These are phyloP conservation scores for Sindora glabra DNA, from an alignment of 306 rosid species.

Conservation along the genomic window DNA sequence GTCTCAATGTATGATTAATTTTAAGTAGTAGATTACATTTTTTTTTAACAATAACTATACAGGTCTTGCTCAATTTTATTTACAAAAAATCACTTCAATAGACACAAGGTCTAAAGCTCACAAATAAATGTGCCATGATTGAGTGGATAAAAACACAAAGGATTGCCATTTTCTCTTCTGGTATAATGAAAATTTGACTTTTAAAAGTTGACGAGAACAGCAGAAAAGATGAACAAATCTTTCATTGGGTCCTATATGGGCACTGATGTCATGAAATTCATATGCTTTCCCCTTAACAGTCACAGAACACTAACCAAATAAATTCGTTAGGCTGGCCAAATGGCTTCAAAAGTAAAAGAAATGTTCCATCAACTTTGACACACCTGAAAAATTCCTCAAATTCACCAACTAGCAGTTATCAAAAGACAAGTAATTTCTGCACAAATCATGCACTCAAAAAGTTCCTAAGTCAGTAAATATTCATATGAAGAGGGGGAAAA, in stretches of 20 bases:
- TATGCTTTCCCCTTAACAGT: slow-evolving; percentile 15
- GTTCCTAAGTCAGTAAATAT: slow-evolving; percentile 24
- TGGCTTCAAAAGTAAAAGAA: slow-evolving; percentile 30
- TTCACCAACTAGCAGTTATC: slow-evolving; percentile 24
- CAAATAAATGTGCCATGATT: too few species aligned
- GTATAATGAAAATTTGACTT: slow-evolving; percentile 25
- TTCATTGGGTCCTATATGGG: slow-evolving; percentile 27
- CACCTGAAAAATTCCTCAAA: slow-evolving; percentile 30
- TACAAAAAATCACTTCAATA: too few species aligned
- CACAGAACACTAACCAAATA: slow-evolving; percentile 24
- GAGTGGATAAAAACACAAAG: too few species aligned
- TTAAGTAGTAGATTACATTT: too few species aligned
- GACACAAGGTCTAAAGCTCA: too few species aligned
- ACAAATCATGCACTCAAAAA: slow-evolving; percentile 30
- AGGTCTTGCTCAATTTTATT: too few species aligned
- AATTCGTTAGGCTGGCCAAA: slow-evolving; percentile 21
- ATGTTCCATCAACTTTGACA: slow-evolving; percentile 20
- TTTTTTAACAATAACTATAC: too few species aligned
- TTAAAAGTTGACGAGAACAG: slow-evolving; percentile 25
- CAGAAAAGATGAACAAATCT: slow-evolving; percentile 11
- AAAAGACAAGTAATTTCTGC: slow-evolving; percentile 17
- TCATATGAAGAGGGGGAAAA: slow-evolving; percentile 4
- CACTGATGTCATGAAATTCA: slow-evolving; percentile 26
- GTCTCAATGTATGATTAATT: too few species aligned
- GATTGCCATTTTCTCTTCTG: too few species aligned